Evolutionary conservation across 129 eudicot genomes (phyloP), one percentile per base, ranked within the genome.

Genomic region (Apium graveolens): DNA sequence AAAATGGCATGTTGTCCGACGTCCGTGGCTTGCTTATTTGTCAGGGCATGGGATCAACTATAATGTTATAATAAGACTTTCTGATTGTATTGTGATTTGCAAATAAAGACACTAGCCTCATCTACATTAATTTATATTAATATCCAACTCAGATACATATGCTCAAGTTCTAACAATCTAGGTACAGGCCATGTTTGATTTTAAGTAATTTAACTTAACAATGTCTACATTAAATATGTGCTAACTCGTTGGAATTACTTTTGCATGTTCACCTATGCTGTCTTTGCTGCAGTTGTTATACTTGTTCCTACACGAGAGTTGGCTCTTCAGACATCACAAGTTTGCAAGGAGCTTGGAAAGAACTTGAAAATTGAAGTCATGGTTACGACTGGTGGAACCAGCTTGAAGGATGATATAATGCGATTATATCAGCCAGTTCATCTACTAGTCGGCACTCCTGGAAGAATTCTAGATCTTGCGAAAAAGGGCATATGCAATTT

Each of bases 321-420:
- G 91, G 98, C 98, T 86, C 96, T 95, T 76, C 98, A 95, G 62
- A 95, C 98, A 18, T 91, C 98, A 65, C 98, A 91, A 90, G 98
- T 95, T 73, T 95, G 97, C 83, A 95, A 95, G 86, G 98, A 95
- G 86, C 97, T 95, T 83, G 98, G 98, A 80, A 95, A 95, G 87
- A 93, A 95, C 79, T 86, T 95, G 73, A 85, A 95, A 81, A 90
- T 92, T 83, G 89, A 90, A 78, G 97, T 95, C 75, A 95, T 95
- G 98, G 98, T 89, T 83, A 91, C 97, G 26, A 95, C 98, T 35
- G 98, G 98, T 51, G 98, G 97, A 51, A 95, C 98, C 49, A 95
- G 98, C 84, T 86, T 95, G 77, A 95, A 91, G 76, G 98, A 95
- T 84, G 97, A 91, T 83, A 95, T 95, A 39, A 95, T 95, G 98